These are phyloP conservation scores for Coniella vitis DNA, from an alignment of 2,329 filamentous ascomycete species.

Conservation along the genomic window DNA sequence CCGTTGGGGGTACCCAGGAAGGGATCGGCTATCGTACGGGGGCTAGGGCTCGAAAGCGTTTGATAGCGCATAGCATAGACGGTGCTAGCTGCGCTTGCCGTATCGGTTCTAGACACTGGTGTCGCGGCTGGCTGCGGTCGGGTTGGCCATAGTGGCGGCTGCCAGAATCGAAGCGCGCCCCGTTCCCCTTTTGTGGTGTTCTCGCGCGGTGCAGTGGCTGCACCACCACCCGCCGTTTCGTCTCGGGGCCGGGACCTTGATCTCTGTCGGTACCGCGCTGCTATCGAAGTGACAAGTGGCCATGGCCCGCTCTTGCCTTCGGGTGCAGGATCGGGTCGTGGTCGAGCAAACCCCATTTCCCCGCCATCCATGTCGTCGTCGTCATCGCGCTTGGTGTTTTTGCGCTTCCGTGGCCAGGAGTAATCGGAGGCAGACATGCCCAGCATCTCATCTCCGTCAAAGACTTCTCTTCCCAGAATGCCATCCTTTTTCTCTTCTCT, in stretches of 20 bases:
- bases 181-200: constrained; percentile 21
- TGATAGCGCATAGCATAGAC: constrained; percentile 58
- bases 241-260: constrained; percentile 22
- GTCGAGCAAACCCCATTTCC: constrained; percentile 20
- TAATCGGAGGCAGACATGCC: constrained; percentile 51
- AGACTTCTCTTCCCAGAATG: constrained; percentile 82
- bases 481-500: constrained; percentile 91
- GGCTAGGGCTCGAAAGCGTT: constrained; percentile 45
- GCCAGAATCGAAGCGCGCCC: constrained; percentile 29
- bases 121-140: constrained; percentile 49
- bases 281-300: constrained; percentile 35
- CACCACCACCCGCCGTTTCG: constrained; percentile 13
- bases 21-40: constrained; percentile 37
- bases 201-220: constrained; percentile 16
- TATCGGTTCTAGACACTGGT: constrained; percentile 55
- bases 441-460: constrained; percentile 90
- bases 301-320: constrained; percentile 29
- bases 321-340: constrained; percentile 17
- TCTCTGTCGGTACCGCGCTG: constrained; percentile 28
- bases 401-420: constrained; percentile 37
- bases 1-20: constrained; percentile 14
- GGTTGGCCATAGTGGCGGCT: constrained; percentile 48
- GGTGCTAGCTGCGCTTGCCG: constrained; percentile 56
- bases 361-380: constrained; percentile 25
- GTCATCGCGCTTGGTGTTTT: constrained; percentile 22